Evolutionary conservation across 768 basidiomycete genomes (phyloP), one percentile per base, ranked within the genome.

Genomic region (Suillus alpinus): DNA sequence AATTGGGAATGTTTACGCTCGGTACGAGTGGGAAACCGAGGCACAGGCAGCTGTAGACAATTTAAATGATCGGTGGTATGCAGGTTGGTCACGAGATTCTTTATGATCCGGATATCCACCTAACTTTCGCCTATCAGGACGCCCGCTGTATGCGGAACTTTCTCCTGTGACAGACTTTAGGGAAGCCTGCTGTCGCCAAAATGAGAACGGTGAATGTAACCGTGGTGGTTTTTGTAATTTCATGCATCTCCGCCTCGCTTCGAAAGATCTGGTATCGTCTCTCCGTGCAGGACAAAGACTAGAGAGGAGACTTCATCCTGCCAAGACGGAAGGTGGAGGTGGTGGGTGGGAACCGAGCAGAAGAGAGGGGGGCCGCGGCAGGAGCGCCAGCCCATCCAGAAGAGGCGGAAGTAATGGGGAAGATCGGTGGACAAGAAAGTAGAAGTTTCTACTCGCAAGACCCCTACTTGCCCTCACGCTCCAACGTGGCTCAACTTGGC

Each of bases 161-260:
- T 95, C 94, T 2, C 97, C 97, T 13, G 97, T 99, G 18, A 98
- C 95, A 32, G 97, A 99, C 77, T 99, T 99, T 75, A 88, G 95
- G 55, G 97, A 99, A 77, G 95, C 95, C 0, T 99, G 97, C 72
- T 99, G 97, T 74, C 86, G 97, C 51, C 97, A 99, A 75, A 98
- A 99, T 68, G 97, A 99, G 74, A 91, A 98, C 67, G 97, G 97
- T 8, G 93, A 96, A 76, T 99, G 97, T 75, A 96, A 96, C 69
- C 88, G 97, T 46, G 97, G 96, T 34, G 95, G 95, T 2, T 98
- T 97, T 78, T 98, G 96, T 77, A 98, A 99, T 75, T 99, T 99
- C 71, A 97, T 98, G 94, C 95, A 98, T 77, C 80, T 98, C 37
- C 87, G 93, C 14, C 82, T 94, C 23, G 92, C 95, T 5, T 91